These are phyloP conservation scores for Penicillium verhagenii DNA, from an alignment of 495 filamentous ascomycete genomes.

Conservation along the genomic window DNA sequence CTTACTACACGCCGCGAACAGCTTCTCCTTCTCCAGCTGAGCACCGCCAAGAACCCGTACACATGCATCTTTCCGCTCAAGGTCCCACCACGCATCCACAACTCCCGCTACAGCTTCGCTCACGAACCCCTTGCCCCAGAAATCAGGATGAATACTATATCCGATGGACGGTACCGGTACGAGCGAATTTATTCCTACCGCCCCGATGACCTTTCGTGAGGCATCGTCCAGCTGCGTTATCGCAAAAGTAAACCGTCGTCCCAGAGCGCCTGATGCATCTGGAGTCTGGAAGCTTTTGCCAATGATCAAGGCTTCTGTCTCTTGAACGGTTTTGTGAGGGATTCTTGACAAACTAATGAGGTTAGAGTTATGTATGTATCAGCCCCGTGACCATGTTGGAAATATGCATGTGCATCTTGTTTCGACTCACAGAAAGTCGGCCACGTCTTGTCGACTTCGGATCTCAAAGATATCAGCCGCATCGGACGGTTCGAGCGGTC, in stretches of 20 bases:
- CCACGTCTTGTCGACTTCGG: conserved; percentile 24
- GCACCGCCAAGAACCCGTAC: not conserved
- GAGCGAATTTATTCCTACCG: conserved; percentile 23
- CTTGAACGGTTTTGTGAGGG: conserved; percentile 17
- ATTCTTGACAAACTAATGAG: conserved; percentile 19
- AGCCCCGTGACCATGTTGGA: too few species aligned
- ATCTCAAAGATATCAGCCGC: conserved; percentile 22
- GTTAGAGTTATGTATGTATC: too few species aligned
- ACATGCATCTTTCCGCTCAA: conserved; percentile 4
- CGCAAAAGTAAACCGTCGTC: conserved; percentile 24
- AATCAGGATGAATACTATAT: conserved; percentile 26
- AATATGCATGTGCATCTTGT: too few species aligned
- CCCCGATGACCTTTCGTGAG: conserved; percentile 18
- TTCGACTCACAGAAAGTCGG: conserved; percentile 30
- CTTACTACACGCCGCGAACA: conserved; percentile 25
- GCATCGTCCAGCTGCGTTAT: conserved; percentile 18
- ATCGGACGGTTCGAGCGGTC: conserved; percentile 15
- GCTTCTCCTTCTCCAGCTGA: conserved; percentile 5
- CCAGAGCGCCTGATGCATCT: conserved; percentile 23
- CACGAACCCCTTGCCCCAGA: conserved; percentile 22
- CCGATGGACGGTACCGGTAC: conserved; percentile 27
- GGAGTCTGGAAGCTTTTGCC: conserved; percentile 21
- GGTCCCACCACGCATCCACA: conserved; percentile 26
- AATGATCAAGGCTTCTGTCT: conserved; percentile 21
- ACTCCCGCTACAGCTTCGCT: conserved; percentile 23